These are phyloP conservation scores for Byssothecium circinans DNA, from an alignment of 2,329 filamentous ascomycete species.

Conservation along the genomic window DNA sequence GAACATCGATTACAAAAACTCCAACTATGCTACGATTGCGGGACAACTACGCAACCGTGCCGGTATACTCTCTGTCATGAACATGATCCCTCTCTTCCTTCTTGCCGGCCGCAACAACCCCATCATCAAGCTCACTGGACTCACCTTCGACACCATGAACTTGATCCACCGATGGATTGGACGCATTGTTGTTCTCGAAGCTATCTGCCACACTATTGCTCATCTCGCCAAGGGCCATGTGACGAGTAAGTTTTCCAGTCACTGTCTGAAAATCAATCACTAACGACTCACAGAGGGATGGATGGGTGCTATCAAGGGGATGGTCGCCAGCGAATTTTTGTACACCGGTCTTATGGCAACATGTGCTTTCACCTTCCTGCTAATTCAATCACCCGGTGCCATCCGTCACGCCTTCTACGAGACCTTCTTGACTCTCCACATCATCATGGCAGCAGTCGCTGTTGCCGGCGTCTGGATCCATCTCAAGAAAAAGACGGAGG, in stretches of 20 bases:
- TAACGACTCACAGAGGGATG: conserved; percentile 51
- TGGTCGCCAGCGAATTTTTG: conserved; percentile 54
- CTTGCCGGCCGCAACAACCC: conserved; percentile 78
- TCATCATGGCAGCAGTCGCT: conserved; percentile 61
- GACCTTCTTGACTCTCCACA: conserved; percentile 73
- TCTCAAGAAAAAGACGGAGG: conserved; percentile 50
- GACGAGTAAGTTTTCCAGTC: conserved; percentile 27
- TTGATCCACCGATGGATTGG: conserved; percentile 79
- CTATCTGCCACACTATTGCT: conserved; percentile 65
- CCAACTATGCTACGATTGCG: conserved; percentile 74
- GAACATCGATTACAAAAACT: conserved; percentile 63
- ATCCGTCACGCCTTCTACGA: conserved; percentile 80
- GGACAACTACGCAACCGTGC: conserved; percentile 63
- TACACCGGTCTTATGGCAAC: conserved; percentile 65
- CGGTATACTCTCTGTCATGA: conserved; percentile 70
- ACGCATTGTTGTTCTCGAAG: conserved; percentile 71
- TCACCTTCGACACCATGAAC: conserved; percentile 84
- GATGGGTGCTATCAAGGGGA: conserved; percentile 44
- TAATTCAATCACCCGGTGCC: conserved; percentile 69
- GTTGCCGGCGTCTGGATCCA: conserved; percentile 70
- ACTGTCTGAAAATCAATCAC: not conserved
- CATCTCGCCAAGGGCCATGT: conserved; percentile 55
- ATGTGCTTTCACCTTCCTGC: conserved; percentile 62
- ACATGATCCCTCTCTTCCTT: conserved; percentile 77
- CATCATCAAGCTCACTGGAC: conserved; percentile 68